Evolutionary conservation across 2,329 filamentous ascomycete species (phyloP).

Genomic region (Penicillium griseofulvum): DNA sequence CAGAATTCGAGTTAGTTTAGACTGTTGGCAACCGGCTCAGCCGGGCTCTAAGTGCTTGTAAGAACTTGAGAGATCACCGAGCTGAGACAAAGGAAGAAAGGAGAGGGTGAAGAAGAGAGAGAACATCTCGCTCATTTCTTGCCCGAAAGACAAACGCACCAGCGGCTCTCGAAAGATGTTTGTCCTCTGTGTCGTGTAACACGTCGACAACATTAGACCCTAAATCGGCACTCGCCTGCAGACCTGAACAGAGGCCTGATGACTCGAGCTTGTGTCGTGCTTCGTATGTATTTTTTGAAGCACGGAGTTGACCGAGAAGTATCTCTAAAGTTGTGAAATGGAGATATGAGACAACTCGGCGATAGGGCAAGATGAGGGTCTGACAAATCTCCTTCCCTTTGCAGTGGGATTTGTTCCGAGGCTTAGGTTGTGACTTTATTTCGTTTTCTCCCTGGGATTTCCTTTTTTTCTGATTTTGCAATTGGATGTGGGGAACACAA

Average conservation of each 20-base stretch:
- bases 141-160: conserved; percentile 26
- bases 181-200: conserved; percentile 35
- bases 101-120: conserved; percentile 9
- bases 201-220: conserved; percentile 31
- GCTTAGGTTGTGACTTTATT: conserved; percentile 4
- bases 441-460: background rate
- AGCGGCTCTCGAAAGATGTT: conserved; percentile 33
- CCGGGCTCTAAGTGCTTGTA: conserved; percentile 3
- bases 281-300: background rate
- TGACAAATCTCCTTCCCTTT: background rate
- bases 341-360: background rate
- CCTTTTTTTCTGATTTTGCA: conserved; percentile 12
- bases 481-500: conserved; percentile 22
- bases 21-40: conserved; percentile 3
- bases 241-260: conserved; percentile 20
- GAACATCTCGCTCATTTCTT: conserved; percentile 8
- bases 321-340: background rate
- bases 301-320: background rate
- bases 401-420: background rate
- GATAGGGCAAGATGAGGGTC: background rate
- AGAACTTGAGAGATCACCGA: conserved; percentile 7
- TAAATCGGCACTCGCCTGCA: conserved; percentile 25
- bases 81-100: background rate
- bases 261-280: conserved; percentile 14
- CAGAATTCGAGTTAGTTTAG: conserved; percentile 13